phyloP scores from a whole-genome alignment of 2,329 filamentous ascomycete genomes.

The Penicillium sp. region DNA sequence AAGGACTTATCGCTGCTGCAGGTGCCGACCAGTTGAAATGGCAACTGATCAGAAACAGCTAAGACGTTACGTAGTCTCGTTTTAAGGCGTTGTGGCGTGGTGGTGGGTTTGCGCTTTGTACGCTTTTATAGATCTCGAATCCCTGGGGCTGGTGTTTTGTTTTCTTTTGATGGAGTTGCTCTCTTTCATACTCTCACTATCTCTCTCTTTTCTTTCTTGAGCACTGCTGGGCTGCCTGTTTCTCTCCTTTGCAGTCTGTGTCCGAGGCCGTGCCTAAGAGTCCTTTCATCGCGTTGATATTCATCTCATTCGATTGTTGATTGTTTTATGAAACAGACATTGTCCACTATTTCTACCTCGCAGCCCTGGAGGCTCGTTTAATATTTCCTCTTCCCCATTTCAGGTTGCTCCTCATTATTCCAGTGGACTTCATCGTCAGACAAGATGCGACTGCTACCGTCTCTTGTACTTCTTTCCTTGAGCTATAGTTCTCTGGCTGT shows the following conservation, averaged over 20 bases:
- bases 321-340: not conserved
- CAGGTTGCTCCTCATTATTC: not conserved
- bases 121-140: not conserved
- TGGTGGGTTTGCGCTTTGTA: not conserved
- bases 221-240: constrained; percentile 2
- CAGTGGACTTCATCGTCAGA: not conserved
- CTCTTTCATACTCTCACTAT: constrained; percentile 6
- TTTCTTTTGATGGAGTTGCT: constrained; percentile 11
- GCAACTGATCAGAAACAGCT: not conserved
- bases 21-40: not conserved
- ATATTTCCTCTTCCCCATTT: not conserved
- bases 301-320: not conserved
- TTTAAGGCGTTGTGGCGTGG: not conserved
- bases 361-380: constrained; percentile 2
- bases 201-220: constrained; percentile 1
- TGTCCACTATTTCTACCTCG: not conserved
- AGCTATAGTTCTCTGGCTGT: constrained; percentile 31
- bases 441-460: constrained; percentile 29
- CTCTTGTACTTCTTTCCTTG: constrained; percentile 29
- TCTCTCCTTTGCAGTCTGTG: constrained; percentile 10
- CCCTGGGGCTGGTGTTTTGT: constrained; percentile 6
- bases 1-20: constrained; percentile 5
- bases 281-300: constrained; percentile 1
- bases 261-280: constrained; percentile 3
- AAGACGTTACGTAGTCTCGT: not conserved